Evolutionary conservation across 1,139 yeast genomes (phyloP).

Genomic region (Yamadazyma sp.): DNA sequence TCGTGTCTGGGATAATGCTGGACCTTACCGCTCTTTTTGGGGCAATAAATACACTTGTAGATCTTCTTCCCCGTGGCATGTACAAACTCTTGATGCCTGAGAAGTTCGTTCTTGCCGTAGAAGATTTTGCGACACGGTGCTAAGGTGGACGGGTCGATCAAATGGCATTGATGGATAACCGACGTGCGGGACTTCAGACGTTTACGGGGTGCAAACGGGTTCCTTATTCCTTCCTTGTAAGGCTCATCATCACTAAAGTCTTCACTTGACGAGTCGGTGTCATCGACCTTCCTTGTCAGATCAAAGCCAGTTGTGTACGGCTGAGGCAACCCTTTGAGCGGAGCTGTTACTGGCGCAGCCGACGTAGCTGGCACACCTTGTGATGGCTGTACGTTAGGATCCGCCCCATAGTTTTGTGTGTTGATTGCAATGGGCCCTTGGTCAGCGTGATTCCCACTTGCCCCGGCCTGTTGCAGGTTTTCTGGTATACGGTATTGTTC

Average conservation of each 20-base stretch:
- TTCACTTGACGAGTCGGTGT: conserved; percentile 1
- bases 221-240: conserved; percentile 8
- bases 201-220: conserved; percentile 9
- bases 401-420: no score
- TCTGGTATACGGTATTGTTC: no score
- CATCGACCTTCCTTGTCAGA: not conserved
- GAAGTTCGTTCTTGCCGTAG: conserved; percentile 46
- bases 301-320: not conserved
- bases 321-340: not conserved
- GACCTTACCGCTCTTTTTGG: conserved; percentile 35
- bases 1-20: conserved; percentile 50
- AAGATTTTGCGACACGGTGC: conserved; percentile 41
- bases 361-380: not conserved
- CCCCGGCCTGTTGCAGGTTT: no score
- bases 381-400: no score
- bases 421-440: no score
- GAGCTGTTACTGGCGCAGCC: not conserved
- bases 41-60: conserved; percentile 45
- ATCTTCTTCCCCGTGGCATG: conserved; percentile 49
- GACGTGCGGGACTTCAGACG: conserved; percentile 1
- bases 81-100: conserved; percentile 49
- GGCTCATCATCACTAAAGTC: conserved; percentile 9
- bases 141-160: conserved; percentile 33
- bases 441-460: no score
- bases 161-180: conserved; percentile 46